Percentiles rank a stretch among this genome's conserved stretches.
These are phyloP conservation scores for Macrophomina phaseolina DNA, from an alignment of 2,329 filamentous ascomycete species.

Conservation along the genomic window DNA sequence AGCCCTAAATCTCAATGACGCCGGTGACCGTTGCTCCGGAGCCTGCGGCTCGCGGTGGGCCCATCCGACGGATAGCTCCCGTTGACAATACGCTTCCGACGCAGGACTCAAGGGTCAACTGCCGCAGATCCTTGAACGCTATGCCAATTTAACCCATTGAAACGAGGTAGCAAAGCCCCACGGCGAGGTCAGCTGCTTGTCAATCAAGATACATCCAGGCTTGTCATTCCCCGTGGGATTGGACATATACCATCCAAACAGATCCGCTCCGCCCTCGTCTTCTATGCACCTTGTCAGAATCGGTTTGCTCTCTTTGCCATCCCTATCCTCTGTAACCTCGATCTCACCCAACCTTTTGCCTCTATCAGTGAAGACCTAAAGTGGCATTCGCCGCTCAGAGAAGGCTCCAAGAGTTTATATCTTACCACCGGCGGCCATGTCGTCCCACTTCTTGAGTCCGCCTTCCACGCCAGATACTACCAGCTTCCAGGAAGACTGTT, in stretches of 20 bases:
- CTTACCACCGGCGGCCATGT: slow-evolving; percentile 10
- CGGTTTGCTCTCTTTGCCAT: neutral
- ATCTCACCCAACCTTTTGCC: slow-evolving; percentile 5
- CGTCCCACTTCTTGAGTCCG: slow-evolving; percentile 17
- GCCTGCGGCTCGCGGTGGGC: slow-evolving; percentile 15
- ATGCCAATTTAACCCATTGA: slow-evolving; percentile 21
- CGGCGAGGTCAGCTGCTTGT: slow-evolving; percentile 22
- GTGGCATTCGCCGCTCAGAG: neutral
- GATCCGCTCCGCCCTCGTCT: slow-evolving; percentile 15
- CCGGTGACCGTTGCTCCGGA: slow-evolving; percentile 14
- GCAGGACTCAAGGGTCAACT: slow-evolving; percentile 1
- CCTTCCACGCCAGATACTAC: slow-evolving; percentile 7
- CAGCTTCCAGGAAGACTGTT: neutral
- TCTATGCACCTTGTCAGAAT: slow-evolving; percentile 20
- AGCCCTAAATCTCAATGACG: slow-evolving; percentile 25
- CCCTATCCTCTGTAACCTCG: neutral
- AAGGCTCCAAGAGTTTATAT: slow-evolving; percentile 7
- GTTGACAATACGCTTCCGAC: slow-evolving; percentile 8
- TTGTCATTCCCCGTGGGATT: neutral
- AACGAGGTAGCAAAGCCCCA: slow-evolving; percentile 21
- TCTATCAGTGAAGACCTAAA: neutral
- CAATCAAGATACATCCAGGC: slow-evolving; percentile 19
- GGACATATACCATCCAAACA: slow-evolving; percentile 6
- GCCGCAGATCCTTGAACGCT: slow-evolving; percentile 23
- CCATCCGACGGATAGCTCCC: slow-evolving; percentile 15